These are phyloP conservation scores for Trichoderma brevicompactum DNA, from an alignment of 2,329 filamentous ascomycete genomes.

Conservation along the genomic window DNA sequence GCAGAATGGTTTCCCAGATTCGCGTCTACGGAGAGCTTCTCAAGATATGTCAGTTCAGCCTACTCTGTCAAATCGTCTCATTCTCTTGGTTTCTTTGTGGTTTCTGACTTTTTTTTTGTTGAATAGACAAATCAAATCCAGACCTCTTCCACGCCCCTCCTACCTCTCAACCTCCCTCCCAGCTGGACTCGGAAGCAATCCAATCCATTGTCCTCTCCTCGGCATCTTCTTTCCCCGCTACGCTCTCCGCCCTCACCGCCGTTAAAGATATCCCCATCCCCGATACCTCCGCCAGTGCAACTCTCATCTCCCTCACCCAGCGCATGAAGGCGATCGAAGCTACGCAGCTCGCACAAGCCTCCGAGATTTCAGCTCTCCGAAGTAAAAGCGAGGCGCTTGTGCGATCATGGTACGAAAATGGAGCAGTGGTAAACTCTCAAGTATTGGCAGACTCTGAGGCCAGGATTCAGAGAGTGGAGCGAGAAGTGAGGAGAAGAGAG, in stretches of 20 bases:
- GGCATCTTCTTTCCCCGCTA: constrained; percentile 59
- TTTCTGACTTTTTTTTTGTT: not conserved
- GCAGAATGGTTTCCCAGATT: constrained; percentile 53
- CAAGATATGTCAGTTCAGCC: constrained; percentile 57
- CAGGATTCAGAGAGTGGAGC: constrained; percentile 67
- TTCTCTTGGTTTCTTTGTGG: not conserved
- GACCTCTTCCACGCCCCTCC: constrained; percentile 57
- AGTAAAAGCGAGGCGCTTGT: constrained; percentile 65
- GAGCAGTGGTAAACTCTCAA: constrained; percentile 69
- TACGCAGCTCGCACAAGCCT: constrained; percentile 64
- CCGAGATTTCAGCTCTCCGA: constrained; percentile 66
- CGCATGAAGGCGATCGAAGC: constrained; percentile 65
- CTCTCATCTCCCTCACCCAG: constrained; percentile 61
- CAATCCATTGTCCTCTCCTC: constrained; percentile 60
- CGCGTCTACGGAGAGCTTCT: constrained; percentile 64
- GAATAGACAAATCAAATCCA: constrained; percentile 56
- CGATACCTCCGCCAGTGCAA: constrained; percentile 58
- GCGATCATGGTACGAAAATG: constrained; percentile 74
- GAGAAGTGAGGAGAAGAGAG: constrained; percentile 67
- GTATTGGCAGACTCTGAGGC: constrained; percentile 74
- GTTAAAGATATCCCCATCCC: constrained; percentile 61
- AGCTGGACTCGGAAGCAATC: constrained; percentile 56
- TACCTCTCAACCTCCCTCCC: constrained; percentile 53
- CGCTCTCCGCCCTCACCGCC: constrained; percentile 62
- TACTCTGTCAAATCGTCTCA: not conserved